A percentile compares a stretch with the other conserved stretches of the same genome.
Evolutionary conservation across 495 filamentous ascomycete genomes (phyloP).

Genomic region (Hamigera avellanea): DNA sequence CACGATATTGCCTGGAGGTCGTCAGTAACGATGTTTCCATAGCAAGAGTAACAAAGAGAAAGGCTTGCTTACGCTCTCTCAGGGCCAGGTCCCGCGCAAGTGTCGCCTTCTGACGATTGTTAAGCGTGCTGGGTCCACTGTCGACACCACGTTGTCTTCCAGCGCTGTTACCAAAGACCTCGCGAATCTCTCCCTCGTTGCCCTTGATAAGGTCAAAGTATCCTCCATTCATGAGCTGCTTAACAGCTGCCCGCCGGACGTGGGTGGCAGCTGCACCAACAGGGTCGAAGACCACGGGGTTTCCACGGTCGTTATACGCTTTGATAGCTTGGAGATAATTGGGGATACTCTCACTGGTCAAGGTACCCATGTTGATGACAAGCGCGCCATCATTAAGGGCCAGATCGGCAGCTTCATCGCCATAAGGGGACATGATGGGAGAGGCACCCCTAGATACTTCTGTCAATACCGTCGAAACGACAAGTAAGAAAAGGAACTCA

Average conservation of each 20-base stretch:
- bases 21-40: not conserved
- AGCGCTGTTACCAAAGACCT: slow-evolving; percentile 42
- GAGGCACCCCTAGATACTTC: slow-evolving; percentile 50
- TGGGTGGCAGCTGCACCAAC: slow-evolving; percentile 82
- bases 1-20: slow-evolving; percentile 47
- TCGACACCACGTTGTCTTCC: slow-evolving; percentile 85
- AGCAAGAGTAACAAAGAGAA: not conserved
- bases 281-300: slow-evolving; percentile 77
- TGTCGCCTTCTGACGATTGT: slow-evolving; percentile 39
- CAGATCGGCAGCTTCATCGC: slow-evolving; percentile 71
- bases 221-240: slow-evolving; percentile 57
- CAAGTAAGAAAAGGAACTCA: slow-evolving; percentile 10
- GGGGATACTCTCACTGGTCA: slow-evolving; percentile 55
- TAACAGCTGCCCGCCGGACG: slow-evolving; percentile 58
- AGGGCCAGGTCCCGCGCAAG: slow-evolving; percentile 55
- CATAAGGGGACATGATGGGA: slow-evolving; percentile 89
- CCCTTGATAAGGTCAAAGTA: slow-evolving; percentile 88
- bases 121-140: slow-evolving; percentile 48
- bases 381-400: slow-evolving; percentile 52
- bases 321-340: slow-evolving; percentile 56
- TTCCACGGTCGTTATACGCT: slow-evolving; percentile 66
- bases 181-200: slow-evolving; percentile 80
- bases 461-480: not conserved
- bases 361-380: slow-evolving; percentile 92
- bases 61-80: slow-evolving; percentile 37